Evolutionary conservation across 1,139 yeast genomes (phyloP).

Genomic region (Sugiyamaella grinbergsii): DNA sequence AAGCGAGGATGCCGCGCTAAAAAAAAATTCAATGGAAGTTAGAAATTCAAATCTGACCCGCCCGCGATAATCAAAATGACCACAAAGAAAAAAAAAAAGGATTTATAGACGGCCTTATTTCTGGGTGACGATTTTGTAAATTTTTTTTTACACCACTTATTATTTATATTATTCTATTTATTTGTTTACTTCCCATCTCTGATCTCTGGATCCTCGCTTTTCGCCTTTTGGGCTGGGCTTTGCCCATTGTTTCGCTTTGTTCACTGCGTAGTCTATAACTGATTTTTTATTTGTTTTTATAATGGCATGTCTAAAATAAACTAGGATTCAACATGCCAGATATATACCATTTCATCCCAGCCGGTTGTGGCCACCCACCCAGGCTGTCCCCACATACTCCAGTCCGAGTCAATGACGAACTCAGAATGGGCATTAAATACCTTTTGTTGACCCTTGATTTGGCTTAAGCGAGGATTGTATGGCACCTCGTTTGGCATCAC

Average conservation of each 20-base stretch:
- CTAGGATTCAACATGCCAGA: conserved; percentile 53
- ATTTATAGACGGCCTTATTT: neutral
- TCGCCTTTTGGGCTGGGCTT: no score
- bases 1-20: conserved; percentile 2
- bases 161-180: conserved; percentile 7
- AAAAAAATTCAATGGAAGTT: conserved; percentile 7
- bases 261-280: no score
- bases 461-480: conserved; percentile 48
- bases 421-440: conserved; percentile 77
- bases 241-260: no score
- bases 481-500: conserved; percentile 48
- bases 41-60: conserved; percentile 6
- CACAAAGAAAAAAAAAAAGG: neutral
- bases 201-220: no score
- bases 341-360: conserved; percentile 93
- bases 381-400: conserved; percentile 95
- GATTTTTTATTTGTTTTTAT: no score
- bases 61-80: neutral
- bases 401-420: conserved; percentile 93
- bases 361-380: conserved; percentile 96
- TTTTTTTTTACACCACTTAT: no score
- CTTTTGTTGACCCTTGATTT: conserved; percentile 53
- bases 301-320: neutral
- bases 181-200: conserved; percentile 7
- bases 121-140: no score